Base-by-base conservation (phyloP, 176 grass and related monocot genomes). In the Juncus inflexus region DNA sequence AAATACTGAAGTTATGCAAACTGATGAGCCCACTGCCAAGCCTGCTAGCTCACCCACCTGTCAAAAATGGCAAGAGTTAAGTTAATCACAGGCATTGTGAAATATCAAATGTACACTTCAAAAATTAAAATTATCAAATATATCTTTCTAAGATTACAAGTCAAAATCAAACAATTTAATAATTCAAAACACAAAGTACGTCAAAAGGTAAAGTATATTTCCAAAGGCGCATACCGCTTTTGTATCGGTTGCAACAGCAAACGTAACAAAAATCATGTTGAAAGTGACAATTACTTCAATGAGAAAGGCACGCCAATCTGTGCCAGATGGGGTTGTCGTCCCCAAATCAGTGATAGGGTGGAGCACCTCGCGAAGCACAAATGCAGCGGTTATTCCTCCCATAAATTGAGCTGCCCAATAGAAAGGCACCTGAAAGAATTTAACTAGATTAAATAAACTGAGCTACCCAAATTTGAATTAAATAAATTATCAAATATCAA, bases 191-290 rank as follows among this genome's bases (percentile, higher is more conserved):
- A 1, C 19, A 28, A 28, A 28, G 19, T 28, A 28, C 19, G 19
- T 28, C 19, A 28, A 52, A 37, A 10, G 65, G 37, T 1, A 28
- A 28, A 28, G 19, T 28, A 28, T 28, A 55, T 39, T 28, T 28
- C 19, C 19, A 28, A 28, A 28, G 19, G 19, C 4, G 42, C 49
- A n/a, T 28, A 60, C 43, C 7, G 40, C 57, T 63, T 12, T 99
- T 0, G 61, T 82, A 74, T 99, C 94, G 15, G 94, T 99, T 14
- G 94, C 94, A 12, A 99, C 94, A 10, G 94, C 94, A 52, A 84
- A 80, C 0, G 94, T 99, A 41, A 99, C 94, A 9, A 99, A 92
- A 86, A 99, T 99, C 94, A 99, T 99, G 85, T 85, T 89, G 75
- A 99, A 99, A 5, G 94, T 92, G 1, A 99, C 94, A 35, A 99